phyloP scores from a whole-genome alignment of 306 rosid species.

The Crotalaria pallida region DNA sequence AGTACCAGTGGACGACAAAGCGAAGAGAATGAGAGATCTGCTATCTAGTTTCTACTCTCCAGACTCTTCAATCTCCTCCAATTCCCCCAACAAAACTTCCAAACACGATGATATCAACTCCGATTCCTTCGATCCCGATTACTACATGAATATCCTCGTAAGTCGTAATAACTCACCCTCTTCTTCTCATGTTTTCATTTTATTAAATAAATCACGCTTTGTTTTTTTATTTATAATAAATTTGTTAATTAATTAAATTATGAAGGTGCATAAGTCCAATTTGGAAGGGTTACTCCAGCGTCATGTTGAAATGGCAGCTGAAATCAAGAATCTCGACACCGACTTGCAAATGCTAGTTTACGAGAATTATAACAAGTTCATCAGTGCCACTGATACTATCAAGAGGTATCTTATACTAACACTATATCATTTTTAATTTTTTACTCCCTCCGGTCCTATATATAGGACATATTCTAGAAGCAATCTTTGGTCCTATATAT shows the following conservation, averaged over 20 bases:
- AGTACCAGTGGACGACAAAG: conserved; percentile 69
- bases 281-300: conserved; percentile 79
- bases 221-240: neutral
- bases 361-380: conserved; percentile 88
- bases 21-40: conserved; percentile 90
- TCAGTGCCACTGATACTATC: conserved; percentile 86
- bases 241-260: conserved; percentile 8
- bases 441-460: too few species aligned
- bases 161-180: too few species aligned
- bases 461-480: too few species aligned
- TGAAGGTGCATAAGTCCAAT: conserved; percentile 59
- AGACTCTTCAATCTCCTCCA: conserved; percentile 54
- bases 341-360: conserved; percentile 92
- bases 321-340: conserved; percentile 97
- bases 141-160: conserved; percentile 83
- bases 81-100: conserved; percentile 29
- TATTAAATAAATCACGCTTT: too few species aligned
- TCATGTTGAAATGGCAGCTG: conserved; percentile 89
- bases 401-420: conserved; percentile 62
- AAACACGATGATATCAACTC: conserved; percentile 77
- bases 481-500: too few species aligned
- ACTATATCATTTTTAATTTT: neutral
- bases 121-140: conserved; percentile 72
- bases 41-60: conserved; percentile 92
- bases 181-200: neutral